Percentiles rank a stretch among this genome's conserved stretches.
These are phyloP conservation scores for Trifolium subterraneum DNA, from an alignment of 306 rosid genomes.

Conservation along the genomic window DNA sequence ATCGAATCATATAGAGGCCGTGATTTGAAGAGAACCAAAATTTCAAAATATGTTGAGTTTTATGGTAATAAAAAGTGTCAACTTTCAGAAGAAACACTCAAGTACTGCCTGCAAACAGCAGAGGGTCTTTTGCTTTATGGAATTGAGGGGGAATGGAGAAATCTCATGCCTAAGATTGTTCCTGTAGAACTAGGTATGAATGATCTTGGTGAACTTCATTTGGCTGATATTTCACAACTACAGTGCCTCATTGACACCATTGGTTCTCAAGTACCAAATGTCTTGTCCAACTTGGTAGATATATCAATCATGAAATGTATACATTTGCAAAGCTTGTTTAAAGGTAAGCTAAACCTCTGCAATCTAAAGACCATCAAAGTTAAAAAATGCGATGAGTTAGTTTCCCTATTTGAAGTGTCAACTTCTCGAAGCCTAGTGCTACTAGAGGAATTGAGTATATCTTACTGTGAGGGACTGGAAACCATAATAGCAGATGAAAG, in stretches of 20 bases:
- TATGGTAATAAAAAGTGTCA: rapidly evolving
- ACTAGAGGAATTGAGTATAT: background rate
- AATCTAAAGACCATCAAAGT: background rate
- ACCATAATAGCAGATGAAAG: background rate
- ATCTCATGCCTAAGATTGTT: constrained; percentile 34
- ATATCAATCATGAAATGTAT: background rate
- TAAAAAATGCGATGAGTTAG: rapidly evolving
- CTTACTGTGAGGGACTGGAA: background rate
- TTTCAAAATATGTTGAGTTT: background rate
- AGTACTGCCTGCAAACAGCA: background rate
- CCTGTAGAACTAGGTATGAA: background rate
- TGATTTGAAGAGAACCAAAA: background rate
- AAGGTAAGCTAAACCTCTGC: background rate
- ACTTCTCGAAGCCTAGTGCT: background rate
- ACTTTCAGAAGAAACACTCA: constrained; percentile 4
- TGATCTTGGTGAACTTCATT: background rate
- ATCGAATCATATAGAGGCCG: background rate
- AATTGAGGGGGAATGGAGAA: background rate
- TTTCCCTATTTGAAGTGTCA: too few species aligned
- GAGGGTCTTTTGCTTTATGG: rapidly evolving
- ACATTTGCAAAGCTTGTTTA: background rate
- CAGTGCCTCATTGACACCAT: background rate
- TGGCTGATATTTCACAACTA: rapidly evolving
- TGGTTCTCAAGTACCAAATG: background rate
- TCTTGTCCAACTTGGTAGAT: constrained; percentile 1